A percentile compares a stretch with the other conserved stretches of the same genome.
phyloP scores from a whole-genome alignment of 768 basidiomycete species.

The Amanita muscaria region DNA sequence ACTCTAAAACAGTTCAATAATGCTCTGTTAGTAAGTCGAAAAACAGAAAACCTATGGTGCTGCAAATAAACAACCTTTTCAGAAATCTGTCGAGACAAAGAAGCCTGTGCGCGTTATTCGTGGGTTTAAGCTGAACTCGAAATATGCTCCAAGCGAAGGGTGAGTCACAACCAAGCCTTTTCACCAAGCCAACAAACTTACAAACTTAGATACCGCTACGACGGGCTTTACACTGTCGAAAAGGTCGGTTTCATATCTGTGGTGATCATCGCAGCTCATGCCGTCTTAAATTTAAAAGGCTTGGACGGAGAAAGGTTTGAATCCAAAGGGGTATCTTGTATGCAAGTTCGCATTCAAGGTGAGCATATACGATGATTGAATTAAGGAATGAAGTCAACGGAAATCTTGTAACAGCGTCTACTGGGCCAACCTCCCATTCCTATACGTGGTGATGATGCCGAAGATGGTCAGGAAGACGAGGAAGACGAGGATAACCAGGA shows the following conservation, averaged over 20 bases:
- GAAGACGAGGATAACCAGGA: neutral
- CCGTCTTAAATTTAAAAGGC: too few species aligned
- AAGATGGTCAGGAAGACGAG: constrained; percentile 1
- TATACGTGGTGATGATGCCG: constrained; percentile 19
- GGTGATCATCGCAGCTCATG: too few species aligned
- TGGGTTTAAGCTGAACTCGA: constrained; percentile 67
- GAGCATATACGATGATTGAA: too few species aligned
- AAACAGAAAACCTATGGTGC: neutral
- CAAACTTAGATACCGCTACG: constrained; percentile 69
- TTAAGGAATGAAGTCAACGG: neutral
- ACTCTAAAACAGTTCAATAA: too few species aligned
- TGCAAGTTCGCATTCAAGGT: constrained; percentile 86
- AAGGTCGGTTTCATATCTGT: constrained; percentile 35
- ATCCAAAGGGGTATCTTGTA: constrained; percentile 61
- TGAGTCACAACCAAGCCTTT: constrained; percentile 18
- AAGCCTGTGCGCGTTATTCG: constrained; percentile 84
- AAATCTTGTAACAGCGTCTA: constrained; percentile 33
- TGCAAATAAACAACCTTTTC: neutral
- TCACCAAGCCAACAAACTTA: too few species aligned
- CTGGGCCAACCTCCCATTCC: constrained; percentile 46
- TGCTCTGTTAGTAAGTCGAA: constrained; percentile 44
- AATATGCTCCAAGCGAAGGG: constrained; percentile 77
- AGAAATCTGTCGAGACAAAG: constrained; percentile 72
- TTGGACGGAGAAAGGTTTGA: constrained; percentile 68
- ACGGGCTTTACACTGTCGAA: constrained; percentile 78